Conservation (phyloP, 805 yeast genomes). For the Cyberlindnera maritima region DNA sequence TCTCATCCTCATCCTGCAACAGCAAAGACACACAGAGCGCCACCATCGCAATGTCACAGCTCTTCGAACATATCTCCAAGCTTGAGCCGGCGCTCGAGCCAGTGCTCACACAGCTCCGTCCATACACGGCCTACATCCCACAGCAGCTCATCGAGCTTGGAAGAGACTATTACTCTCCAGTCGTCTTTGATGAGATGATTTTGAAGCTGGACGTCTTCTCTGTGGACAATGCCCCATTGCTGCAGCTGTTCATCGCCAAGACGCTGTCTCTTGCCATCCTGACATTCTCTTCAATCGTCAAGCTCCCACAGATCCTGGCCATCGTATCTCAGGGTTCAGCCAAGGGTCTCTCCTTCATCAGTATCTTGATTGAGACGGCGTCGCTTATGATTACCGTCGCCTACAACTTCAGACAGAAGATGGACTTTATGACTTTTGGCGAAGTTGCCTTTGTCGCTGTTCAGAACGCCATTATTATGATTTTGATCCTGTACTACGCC, state of each 20-base stretch:
- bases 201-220: conserved; percentile 26
- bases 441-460: conserved; percentile 35
- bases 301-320: conserved; percentile 40
- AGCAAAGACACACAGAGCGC: no score
- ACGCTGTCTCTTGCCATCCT: conserved; percentile 36
- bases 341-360: conserved; percentile 33
- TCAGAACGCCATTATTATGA: conserved; percentile 34
- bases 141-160: conserved; percentile 23
- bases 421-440: conserved; percentile 39
- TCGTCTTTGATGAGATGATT: conserved; percentile 28
- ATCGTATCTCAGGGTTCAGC: conserved; percentile 32
- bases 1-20: no score
- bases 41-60: neutral
- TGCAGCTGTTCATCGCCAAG: conserved; percentile 31
- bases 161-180: conserved; percentile 25
- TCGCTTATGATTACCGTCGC: conserved; percentile 33
- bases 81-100: conserved; percentile 21
- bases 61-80: conserved; percentile 5
- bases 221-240: conserved; percentile 23
- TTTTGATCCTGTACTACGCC: conserved; percentile 28
- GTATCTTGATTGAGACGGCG: conserved; percentile 34
- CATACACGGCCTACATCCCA: conserved; percentile 20
- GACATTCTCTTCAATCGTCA: conserved; percentile 35
- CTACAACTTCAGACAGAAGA: conserved; percentile 34
- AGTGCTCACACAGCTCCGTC: conserved; percentile 19